These are phyloP conservation scores for Xylariaceae sp. DNA, from an alignment of 2,329 filamentous ascomycete species.

Conservation along the genomic window DNA sequence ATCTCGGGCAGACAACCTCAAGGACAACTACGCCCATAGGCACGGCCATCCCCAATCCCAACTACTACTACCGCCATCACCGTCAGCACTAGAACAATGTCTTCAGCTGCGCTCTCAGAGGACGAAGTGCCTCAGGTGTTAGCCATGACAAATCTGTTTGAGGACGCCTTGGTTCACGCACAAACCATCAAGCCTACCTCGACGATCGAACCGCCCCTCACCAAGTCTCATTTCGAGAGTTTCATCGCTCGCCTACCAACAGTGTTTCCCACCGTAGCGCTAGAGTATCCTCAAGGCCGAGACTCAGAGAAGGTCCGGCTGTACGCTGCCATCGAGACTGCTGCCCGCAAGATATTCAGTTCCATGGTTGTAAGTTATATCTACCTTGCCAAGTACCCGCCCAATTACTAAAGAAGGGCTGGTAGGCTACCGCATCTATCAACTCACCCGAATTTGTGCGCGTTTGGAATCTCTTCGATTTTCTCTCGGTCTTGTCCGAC, in stretches of 20 bases:
- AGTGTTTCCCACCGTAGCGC: slow-evolving; percentile 37
- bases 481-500: slow-evolving; percentile 84
- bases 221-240: slow-evolving; percentile 60
- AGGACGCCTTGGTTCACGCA: slow-evolving; percentile 56
- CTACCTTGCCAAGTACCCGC: background rate
- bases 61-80: background rate
- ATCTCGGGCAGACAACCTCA: background rate
- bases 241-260: slow-evolving; percentile 43
- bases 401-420: slow-evolving; percentile 33
- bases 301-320: slow-evolving; percentile 49
- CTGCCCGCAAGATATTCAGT: slow-evolving; percentile 76
- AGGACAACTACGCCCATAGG: background rate
- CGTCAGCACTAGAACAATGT: slow-evolving; percentile 38
- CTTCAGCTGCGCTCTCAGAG: slow-evolving; percentile 42
- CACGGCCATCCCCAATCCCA: background rate
- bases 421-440: slow-evolving; percentile 68
- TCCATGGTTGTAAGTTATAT: slow-evolving; percentile 63
- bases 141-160: slow-evolving; percentile 51
- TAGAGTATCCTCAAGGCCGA: slow-evolving; percentile 28
- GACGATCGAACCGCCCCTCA: slow-evolving; percentile 69
- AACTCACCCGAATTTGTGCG: slow-evolving; percentile 72
- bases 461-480: slow-evolving; percentile 91
- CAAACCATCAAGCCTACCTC: slow-evolving; percentile 53
- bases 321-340: slow-evolving; percentile 75
- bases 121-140: slow-evolving; percentile 51